phyloP scores from a whole-genome alignment of 2,329 filamentous ascomycete species.

The Neoarthrinium moseri region DNA sequence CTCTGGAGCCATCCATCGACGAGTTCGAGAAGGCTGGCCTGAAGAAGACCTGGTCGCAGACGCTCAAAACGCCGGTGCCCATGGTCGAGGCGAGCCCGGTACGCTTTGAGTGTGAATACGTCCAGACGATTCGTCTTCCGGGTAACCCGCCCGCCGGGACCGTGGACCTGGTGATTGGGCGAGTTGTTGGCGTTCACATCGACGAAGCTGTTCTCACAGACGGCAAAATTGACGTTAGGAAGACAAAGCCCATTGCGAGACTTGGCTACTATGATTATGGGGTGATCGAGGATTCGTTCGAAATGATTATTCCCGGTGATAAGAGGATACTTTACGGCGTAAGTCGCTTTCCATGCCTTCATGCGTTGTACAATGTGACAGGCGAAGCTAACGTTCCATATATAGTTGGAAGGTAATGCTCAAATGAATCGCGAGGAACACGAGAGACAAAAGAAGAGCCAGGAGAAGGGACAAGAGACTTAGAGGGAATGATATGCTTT shows the following conservation, averaged over 20 bases:
- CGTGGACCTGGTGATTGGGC: conserved; percentile 57
- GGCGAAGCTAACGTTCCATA: too few relatives aligned
- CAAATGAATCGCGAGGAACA: background rate
- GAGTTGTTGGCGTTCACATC: conserved; percentile 57
- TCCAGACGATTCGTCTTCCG: conserved; percentile 52
- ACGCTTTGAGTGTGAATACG: conserved; percentile 57
- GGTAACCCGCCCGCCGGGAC: conserved; percentile 57
- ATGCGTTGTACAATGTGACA: too few relatives aligned
- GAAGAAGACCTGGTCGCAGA: conserved; percentile 41
- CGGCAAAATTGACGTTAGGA: conserved; percentile 53
- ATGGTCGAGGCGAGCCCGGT: conserved; percentile 57
- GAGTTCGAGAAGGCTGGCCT: conserved; percentile 52
- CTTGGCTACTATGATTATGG: conserved; percentile 61
- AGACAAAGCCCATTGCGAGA: conserved; percentile 58
- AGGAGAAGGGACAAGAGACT: too few relatives aligned
- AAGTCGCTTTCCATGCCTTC: too few relatives aligned
- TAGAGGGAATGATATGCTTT: too few relatives aligned
- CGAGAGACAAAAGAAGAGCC: conserved; percentile 1
- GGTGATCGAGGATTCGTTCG: conserved; percentile 54
- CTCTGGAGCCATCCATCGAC: conserved; percentile 46
- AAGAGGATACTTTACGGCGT: conserved; percentile 15
- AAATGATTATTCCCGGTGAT: conserved; percentile 51
- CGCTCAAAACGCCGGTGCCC: conserved; percentile 36
- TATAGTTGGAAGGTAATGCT: conserved; percentile 1
- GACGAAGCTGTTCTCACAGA: conserved; percentile 52